These are phyloP conservation scores for Striga hermonthica DNA, from an alignment of 305 asterid species.

Conservation along the genomic window DNA sequence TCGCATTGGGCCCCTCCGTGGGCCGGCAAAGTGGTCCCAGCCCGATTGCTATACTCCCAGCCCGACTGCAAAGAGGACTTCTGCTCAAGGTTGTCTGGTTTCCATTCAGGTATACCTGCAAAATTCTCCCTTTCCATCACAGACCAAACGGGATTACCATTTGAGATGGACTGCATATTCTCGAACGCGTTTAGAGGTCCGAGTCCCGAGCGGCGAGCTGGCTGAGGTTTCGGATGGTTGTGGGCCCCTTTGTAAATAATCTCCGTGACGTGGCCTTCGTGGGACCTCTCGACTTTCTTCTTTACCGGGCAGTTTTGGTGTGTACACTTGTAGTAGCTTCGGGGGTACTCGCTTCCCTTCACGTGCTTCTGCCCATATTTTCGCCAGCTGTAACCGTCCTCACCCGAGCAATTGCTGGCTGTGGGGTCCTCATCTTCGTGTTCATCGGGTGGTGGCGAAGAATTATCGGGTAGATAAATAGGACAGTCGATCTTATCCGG, in stretches of 20 bases:
- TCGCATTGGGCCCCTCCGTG: constrained; percentile 46
- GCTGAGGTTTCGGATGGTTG: constrained; percentile 58
- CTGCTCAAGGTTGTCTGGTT: constrained; percentile 44
- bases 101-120: too few relatives aligned
- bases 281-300: constrained; percentile 61
- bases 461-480: constrained; percentile 36
- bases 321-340: constrained; percentile 66
- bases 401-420: constrained; percentile 31
- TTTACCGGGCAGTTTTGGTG: constrained; percentile 48
- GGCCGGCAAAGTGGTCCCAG: constrained; percentile 39
- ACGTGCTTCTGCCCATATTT: constrained; percentile 68
- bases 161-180: constrained; percentile 36
- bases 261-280: constrained; percentile 50
- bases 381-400: constrained; percentile 67
- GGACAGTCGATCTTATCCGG: constrained; percentile 41
- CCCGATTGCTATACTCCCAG: constrained; percentile 47
- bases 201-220: constrained; percentile 38
- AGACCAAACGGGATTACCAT: constrained; percentile 42
- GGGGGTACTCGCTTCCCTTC: constrained; percentile 57
- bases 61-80: constrained; percentile 39
- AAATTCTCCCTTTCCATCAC: constrained; percentile 39
- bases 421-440: constrained; percentile 45
- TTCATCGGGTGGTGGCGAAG: constrained; percentile 49
- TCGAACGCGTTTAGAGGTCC: constrained; percentile 35
- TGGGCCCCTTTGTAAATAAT: constrained; percentile 61